These are phyloP conservation scores for Echinosophora koreensis DNA, from an alignment of 306 rosid genomes.

Conservation along the genomic window DNA sequence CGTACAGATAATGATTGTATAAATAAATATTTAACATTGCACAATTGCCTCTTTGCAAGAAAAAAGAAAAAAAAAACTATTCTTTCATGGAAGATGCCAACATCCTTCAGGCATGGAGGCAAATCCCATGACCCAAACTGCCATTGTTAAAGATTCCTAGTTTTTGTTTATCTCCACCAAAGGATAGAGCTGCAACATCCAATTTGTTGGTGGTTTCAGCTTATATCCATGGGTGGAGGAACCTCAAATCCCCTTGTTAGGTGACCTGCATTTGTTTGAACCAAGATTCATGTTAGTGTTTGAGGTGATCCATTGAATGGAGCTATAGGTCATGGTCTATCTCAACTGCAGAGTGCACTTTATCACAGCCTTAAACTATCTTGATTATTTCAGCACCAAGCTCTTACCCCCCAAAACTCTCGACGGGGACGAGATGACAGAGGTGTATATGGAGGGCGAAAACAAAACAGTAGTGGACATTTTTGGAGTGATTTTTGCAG, in stretches of 20 bases:
- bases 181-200: neutral
- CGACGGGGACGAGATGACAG: no score
- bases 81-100: no score
- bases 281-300: neutral
- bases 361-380: no score
- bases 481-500: no score
- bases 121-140: neutral
- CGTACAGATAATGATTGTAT: no score
- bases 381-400: no score
- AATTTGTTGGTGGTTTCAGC: neutral
- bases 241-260: neutral
- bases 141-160: neutral
- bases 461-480: no score
- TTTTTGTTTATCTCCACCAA: no score
- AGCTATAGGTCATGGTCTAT: neutral
- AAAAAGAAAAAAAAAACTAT: no score
- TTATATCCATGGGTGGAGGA: neutral
- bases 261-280: neutral
- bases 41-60: neutral
- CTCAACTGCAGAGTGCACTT: neutral
- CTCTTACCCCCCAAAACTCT: no score
- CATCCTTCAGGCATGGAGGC: neutral
- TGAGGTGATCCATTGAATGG: neutral
- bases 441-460: no score
- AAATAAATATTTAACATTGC: neutral